phyloP scores from a whole-genome alignment of 306 rosid species.

The Quercus glauca region DNA sequence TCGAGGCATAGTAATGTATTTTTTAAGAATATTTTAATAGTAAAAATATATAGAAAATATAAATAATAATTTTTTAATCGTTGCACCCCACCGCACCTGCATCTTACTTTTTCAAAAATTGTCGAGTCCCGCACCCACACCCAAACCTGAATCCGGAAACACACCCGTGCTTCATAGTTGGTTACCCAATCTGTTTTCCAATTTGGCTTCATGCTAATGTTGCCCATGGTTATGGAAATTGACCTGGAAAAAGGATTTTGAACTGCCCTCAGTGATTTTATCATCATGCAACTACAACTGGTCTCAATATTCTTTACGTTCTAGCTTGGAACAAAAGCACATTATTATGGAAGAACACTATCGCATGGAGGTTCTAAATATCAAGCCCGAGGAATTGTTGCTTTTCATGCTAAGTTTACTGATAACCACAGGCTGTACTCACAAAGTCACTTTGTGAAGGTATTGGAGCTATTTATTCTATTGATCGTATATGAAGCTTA shows the following conservation, averaged over 20 bases:
- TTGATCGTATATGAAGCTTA: slow-evolving; percentile 69
- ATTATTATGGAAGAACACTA: slow-evolving; percentile 85
- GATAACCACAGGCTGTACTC: slow-evolving; percentile 86
- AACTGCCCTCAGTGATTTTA: slow-evolving; percentile 80
- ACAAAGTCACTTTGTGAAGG: slow-evolving; percentile 92
- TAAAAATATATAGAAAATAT: no score
- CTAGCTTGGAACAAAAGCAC: slow-evolving; percentile 95
- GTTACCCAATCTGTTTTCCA: slow-evolving; percentile 85
- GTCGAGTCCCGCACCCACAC: no score
- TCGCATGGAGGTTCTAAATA: slow-evolving; percentile 98
- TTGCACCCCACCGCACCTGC: no score
- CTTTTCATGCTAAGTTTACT: slow-evolving; percentile 86
- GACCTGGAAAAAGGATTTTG: slow-evolving; percentile 98
- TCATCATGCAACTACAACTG: slow-evolving; percentile 94
- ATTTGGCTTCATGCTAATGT: slow-evolving; percentile 71
- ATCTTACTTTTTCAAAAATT: no score
- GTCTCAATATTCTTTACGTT: slow-evolving; percentile 94
- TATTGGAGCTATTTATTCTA: slow-evolving; percentile 73
- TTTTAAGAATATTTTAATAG: no score
- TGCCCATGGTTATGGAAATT: slow-evolving; percentile 98
- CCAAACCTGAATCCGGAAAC: no score
- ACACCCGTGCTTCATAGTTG: slow-evolving; percentile 12
- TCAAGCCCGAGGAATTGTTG: slow-evolving; percentile 88
- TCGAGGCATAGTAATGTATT: no score
- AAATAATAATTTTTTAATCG: no score